Percentiles rank a stretch among this genome's conserved stretches.
phyloP scores from a whole-genome alignment of 2,329 filamentous ascomycete species.

The Dactylonectria estremocensis region DNA sequence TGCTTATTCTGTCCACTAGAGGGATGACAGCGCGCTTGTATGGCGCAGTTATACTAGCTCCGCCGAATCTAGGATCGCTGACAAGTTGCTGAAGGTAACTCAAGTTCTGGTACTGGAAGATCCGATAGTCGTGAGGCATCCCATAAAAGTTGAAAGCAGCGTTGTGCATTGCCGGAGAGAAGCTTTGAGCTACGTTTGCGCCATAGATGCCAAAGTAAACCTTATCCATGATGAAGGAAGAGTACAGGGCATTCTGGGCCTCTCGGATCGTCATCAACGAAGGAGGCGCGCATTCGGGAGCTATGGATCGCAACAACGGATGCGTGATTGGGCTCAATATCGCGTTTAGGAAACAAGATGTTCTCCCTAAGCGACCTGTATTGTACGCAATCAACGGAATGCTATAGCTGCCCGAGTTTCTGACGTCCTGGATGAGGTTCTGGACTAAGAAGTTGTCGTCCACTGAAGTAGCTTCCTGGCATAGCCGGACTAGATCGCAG shows the following conservation, averaged over 20 bases:
- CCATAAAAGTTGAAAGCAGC: constrained; percentile 27
- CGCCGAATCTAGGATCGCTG: constrained; percentile 68
- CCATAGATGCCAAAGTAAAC: constrained; percentile 33
- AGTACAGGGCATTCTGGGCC: constrained; percentile 29
- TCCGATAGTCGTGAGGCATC: constrained; percentile 28
- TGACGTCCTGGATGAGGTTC: constrained; percentile 22
- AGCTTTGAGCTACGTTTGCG: constrained; percentile 28
- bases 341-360: constrained; percentile 24
- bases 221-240: constrained; percentile 24
- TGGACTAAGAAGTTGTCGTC: constrained; percentile 28
- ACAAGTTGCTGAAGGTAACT: constrained; percentile 9
- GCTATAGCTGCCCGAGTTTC: neutral
- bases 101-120: constrained; percentile 14
- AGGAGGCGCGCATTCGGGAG: neutral
- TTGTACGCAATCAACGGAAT: constrained; percentile 34
- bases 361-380: constrained; percentile 16
- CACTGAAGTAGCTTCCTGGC: constrained; percentile 23
- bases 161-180: constrained; percentile 33
- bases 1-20: constrained; percentile 70
- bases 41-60: constrained; percentile 72
- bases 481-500: constrained; percentile 28
- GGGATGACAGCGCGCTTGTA: constrained; percentile 74
- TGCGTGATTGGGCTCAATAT: constrained; percentile 30
- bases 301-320: constrained; percentile 9
- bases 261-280: constrained; percentile 30